Evolutionary conservation across 2,329 filamentous ascomycete species (phyloP).

Genomic region (Penicillium aurantiogriseum): DNA sequence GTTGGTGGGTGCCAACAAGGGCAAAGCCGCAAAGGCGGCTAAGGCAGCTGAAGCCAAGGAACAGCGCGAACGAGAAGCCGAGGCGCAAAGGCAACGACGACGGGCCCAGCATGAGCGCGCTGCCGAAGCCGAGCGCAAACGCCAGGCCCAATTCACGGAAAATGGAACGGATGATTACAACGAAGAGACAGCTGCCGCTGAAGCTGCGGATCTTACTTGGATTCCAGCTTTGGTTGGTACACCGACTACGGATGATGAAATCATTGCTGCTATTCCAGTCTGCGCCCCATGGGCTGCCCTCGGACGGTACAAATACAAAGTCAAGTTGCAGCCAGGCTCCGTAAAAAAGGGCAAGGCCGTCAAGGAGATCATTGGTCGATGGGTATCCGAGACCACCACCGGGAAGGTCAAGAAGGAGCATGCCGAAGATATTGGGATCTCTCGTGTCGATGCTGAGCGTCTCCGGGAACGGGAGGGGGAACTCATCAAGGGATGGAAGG

Average conservation of each 20-base stretch:
- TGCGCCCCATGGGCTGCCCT: slow-evolving; percentile 64
- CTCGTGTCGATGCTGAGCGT: slow-evolving; percentile 63
- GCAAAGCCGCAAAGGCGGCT: slow-evolving; percentile 63
- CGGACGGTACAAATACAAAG: slow-evolving; percentile 81
- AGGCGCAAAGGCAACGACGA: slow-evolving; percentile 70
- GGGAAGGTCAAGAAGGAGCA: slow-evolving; percentile 50
- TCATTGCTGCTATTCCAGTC: slow-evolving; percentile 58
- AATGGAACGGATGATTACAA: slow-evolving; percentile 61
- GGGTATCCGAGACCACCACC: slow-evolving; percentile 63
- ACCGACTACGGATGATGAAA: slow-evolving; percentile 78
- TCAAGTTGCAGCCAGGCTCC: slow-evolving; percentile 85
- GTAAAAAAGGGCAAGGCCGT: slow-evolving; percentile 94
- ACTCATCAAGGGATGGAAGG: slow-evolving; percentile 74
- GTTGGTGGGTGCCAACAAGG: slow-evolving; percentile 70
- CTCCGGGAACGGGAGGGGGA: slow-evolving; percentile 88
- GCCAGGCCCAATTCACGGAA: slow-evolving; percentile 72
- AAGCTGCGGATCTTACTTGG: slow-evolving; percentile 60
- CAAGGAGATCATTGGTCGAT: slow-evolving; percentile 81
- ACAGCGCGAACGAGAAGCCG: slow-evolving; percentile 68
- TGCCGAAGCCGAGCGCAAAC: slow-evolving; percentile 61
- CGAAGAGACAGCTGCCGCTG: slow-evolving; percentile 49
- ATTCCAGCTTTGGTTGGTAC: slow-evolving; percentile 66
- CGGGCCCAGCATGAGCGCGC: slow-evolving; percentile 76
- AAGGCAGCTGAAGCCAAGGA: slow-evolving; percentile 59
- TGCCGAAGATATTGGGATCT: slow-evolving; percentile 55